These are phyloP conservation scores for Alnus glutinosa DNA, from an alignment of 306 rosid species.

Conservation along the genomic window DNA sequence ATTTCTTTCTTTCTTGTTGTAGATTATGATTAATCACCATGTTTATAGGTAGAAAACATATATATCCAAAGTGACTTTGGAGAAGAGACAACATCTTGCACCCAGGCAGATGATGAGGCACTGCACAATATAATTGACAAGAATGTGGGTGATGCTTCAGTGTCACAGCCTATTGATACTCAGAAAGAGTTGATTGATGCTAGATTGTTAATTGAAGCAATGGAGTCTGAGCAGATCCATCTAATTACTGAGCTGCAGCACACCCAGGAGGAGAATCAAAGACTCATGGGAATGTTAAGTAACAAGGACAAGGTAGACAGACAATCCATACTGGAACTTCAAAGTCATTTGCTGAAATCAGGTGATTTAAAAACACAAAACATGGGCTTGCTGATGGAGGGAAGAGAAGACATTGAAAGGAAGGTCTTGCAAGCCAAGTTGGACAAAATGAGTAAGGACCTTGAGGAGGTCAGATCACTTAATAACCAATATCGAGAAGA, in stretches of 20 bases:
- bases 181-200: constrained; percentile 34
- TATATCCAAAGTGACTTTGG: constrained; percentile 53
- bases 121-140: constrained; percentile 34
- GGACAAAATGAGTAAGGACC: constrained; percentile 67
- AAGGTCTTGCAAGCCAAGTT: constrained; percentile 54
- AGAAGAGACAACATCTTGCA: constrained; percentile 50
- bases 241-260: constrained; percentile 6
- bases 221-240: constrained; percentile 23
- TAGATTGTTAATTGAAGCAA: constrained; percentile 14
- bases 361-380: constrained; percentile 19
- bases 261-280: constrained; percentile 18
- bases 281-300: constrained; percentile 14
- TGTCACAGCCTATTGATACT: constrained; percentile 9
- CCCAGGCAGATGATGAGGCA: constrained; percentile 39
- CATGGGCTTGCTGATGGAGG: constrained; percentile 18
- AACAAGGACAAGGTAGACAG: constrained; percentile 14
- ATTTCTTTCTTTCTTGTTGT: constrained; percentile 22
- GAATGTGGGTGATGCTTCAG: constrained; percentile 28
- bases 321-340: constrained; percentile 2
- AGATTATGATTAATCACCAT: constrained; percentile 22
- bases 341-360: neutral
- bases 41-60: constrained; percentile 56
- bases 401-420: constrained; percentile 37
- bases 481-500: constrained; percentile 63
- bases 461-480: constrained; percentile 65